Percentiles rank a stretch among this genome's conserved stretches.
Evolutionary conservation across 257 asterid species (phyloP).

Genomic region (Rauvolfia tetraphylla): DNA sequence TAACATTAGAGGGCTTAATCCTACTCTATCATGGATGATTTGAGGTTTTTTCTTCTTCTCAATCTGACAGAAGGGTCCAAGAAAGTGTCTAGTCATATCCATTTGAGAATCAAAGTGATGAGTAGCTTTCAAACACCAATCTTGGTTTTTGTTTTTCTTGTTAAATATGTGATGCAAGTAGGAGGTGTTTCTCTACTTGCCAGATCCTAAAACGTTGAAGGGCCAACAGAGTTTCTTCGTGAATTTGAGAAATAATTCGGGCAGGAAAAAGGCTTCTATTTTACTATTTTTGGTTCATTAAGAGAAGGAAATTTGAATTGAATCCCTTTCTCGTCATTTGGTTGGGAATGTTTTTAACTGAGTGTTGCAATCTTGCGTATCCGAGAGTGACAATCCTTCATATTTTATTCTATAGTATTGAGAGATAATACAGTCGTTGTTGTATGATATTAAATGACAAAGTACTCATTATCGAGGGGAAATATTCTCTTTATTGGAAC

Average conservation of each 20-base stretch:
- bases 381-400: not conserved
- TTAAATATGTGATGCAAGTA: not conserved
- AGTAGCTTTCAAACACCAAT: slow-evolving; percentile 1
- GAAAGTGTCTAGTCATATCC: not conserved
- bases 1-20: not conserved
- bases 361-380: too few species aligned
- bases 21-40: not conserved
- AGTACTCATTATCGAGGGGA: not conserved
- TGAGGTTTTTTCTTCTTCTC: not conserved
- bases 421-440: too few species aligned
- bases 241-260: too few species aligned
- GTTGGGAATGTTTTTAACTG: too few species aligned
- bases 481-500: not conserved
- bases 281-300: too few species aligned
- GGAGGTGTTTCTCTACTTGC: not conserved
- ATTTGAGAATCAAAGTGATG: slow-evolving; percentile 3
- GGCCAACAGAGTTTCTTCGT: too few species aligned
- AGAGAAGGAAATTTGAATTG: too few species aligned
- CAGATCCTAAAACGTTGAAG: not conserved
- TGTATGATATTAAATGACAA: too few species aligned
- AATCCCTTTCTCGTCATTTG: too few species aligned
- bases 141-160: not conserved
- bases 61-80: not conserved
- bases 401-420: not conserved
- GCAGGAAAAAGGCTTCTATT: too few species aligned